A percentile compares a stretch with the other conserved stretches of the same genome.
Conservation (phyloP, 768 basidiomycete species). For the Russula virescens region DNA sequence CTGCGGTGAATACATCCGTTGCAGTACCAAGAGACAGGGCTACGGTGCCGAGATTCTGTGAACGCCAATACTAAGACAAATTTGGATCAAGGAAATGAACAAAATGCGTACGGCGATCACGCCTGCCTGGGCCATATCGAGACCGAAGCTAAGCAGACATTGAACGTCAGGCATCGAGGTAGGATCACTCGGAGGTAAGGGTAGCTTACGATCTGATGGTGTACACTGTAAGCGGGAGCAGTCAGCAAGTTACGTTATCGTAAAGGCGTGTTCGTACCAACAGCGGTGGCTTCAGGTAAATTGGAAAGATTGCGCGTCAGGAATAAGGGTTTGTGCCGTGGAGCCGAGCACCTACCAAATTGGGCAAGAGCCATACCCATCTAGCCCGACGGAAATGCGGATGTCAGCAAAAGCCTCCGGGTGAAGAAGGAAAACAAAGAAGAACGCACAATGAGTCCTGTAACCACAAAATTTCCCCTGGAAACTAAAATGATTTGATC, state of each 20-base stretch:
- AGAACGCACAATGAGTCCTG: conserved; percentile 20
- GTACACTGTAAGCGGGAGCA: conserved; percentile 32
- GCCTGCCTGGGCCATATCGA: conserved; percentile 39
- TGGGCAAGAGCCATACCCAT: conserved; percentile 20
- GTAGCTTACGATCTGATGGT: conserved; percentile 39
- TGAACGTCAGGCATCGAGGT: neutral
- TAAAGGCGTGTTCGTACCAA: conserved; percentile 2
- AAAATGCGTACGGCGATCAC: conserved; percentile 41
- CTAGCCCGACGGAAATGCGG: neutral
- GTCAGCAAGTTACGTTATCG: neutral
- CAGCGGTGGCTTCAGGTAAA: neutral
- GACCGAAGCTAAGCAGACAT: conserved; percentile 32
- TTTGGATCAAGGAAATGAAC: neutral
- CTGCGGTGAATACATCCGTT: conserved; percentile 49
- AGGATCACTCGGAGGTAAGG: neutral
- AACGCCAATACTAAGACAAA: neutral
- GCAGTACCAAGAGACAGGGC: conserved; percentile 45
- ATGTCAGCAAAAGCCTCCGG: neutral
- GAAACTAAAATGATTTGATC: conserved; percentile 12
- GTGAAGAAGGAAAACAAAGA: neutral
- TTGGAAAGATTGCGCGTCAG: neutral
- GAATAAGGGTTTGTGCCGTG: neutral
- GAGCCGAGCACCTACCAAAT: conserved; percentile 15
- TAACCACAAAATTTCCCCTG: conserved; percentile 17
- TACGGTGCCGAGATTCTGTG: conserved; percentile 42